phyloP scores from a whole-genome alignment of 129 eudicot genomes.

The Artemisia annua region DNA sequence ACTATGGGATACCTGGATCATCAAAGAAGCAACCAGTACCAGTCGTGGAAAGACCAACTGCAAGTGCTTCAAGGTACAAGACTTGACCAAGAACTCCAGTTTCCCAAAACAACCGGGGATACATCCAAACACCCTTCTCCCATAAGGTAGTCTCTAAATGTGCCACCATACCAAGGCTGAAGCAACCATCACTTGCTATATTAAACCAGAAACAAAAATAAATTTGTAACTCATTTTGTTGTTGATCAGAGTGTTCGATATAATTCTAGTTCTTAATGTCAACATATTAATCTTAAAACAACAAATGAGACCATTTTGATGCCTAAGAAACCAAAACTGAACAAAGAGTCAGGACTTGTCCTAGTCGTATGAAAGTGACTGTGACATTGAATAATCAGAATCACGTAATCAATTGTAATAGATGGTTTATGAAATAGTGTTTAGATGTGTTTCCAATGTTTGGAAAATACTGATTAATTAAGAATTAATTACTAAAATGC shows the following conservation, averaged over 20 bases:
- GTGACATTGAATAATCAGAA: not conserved
- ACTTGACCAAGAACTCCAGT: slow-evolving; percentile 92
- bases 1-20: slow-evolving; percentile 87
- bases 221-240: too few species aligned
- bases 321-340: too few species aligned
- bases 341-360: too few species aligned
- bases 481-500: not conserved
- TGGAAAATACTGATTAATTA: not conserved
- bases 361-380: not conserved
- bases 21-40: slow-evolving; percentile 98
- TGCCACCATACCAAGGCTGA: slow-evolving; percentile 96
- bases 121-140: slow-evolving; percentile 78
- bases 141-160: slow-evolving; percentile 61
- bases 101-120: too few species aligned
- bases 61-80: slow-evolving; percentile 91
- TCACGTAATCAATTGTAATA: not conserved
- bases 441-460: not conserved
- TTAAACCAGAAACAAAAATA: too few species aligned
- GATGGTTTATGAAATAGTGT: not conserved
- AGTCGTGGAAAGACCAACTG: slow-evolving; percentile 91
- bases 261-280: too few species aligned
- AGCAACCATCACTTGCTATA: slow-evolving; percentile 94
- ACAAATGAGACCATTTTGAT: too few species aligned
- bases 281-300: too few species aligned
- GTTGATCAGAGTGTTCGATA: too few species aligned